phyloP scores from a whole-genome alignment of 2,329 filamentous ascomycete species.

The Aspergillus hiratsukae region DNA sequence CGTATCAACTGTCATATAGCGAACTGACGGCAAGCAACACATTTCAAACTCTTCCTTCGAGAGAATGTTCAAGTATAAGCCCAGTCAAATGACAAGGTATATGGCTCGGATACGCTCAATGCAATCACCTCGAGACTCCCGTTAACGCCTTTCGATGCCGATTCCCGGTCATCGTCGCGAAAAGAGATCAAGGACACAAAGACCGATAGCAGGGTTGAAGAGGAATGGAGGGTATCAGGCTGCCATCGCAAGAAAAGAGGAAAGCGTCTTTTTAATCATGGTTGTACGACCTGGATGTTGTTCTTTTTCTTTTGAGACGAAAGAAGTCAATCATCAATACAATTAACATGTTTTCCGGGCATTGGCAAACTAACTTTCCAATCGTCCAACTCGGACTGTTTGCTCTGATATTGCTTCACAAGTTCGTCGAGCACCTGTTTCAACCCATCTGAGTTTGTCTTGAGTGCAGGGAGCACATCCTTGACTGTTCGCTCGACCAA shows the following conservation, averaged over 20 bases:
- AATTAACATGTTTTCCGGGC: no score
- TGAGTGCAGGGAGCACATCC: conserved; percentile 84
- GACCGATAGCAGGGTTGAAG: neutral
- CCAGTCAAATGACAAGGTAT: neutral
- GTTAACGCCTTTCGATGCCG: conserved; percentile 3
- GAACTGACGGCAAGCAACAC: neutral
- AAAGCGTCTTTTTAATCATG: conserved; percentile 20
- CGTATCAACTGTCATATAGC: neutral
- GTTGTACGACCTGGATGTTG: conserved; percentile 47
- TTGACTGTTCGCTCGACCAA: conserved; percentile 89
- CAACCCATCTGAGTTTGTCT: conserved; percentile 89
- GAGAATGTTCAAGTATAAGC: neutral
- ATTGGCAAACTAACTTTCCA: conserved; percentile 73
- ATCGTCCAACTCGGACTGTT: conserved; percentile 91
- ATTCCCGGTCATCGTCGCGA: neutral
- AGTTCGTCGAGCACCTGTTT: conserved; percentile 92
- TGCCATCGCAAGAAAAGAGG: neutral
- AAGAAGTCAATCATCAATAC: neutral
- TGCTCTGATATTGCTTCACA: conserved; percentile 91
- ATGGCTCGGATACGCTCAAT: neutral
- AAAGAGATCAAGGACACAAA: neutral
- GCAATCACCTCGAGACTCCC: neutral
- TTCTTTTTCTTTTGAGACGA: conserved; percentile 42
- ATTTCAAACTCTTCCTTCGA: neutral
- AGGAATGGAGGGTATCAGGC: neutral